Evolutionary conservation across 2,329 filamentous ascomycete genomes (phyloP).

Genomic region (Fusarium floridanum): DNA sequence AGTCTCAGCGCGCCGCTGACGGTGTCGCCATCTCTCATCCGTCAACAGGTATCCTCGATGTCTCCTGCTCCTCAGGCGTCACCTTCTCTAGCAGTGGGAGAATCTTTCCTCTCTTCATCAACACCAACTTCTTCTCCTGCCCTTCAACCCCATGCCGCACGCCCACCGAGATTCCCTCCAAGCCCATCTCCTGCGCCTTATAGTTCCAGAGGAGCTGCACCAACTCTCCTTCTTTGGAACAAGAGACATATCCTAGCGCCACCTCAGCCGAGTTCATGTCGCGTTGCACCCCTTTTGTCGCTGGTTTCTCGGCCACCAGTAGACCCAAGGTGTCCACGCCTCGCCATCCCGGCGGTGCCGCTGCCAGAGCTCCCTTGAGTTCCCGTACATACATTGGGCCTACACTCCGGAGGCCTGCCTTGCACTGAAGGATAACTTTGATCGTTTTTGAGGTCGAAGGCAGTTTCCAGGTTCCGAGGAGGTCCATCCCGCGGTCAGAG

Average conservation of each 20-base stretch:
- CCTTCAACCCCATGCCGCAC: slow-evolving; percentile 55
- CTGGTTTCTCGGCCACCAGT: slow-evolving; percentile 75
- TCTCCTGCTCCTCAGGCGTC: slow-evolving; percentile 1
- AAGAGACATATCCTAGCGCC: slow-evolving; percentile 79
- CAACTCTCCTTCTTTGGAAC: slow-evolving; percentile 68
- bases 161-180: slow-evolving; percentile 70
- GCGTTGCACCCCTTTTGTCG: slow-evolving; percentile 83
- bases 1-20: background rate
- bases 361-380: slow-evolving; percentile 81
- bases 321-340: slow-evolving; percentile 75
- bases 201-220: slow-evolving; percentile 81
- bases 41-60: slow-evolving; percentile 3
- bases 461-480: slow-evolving; percentile 77
- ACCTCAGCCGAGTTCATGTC: slow-evolving; percentile 71
- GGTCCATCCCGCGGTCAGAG: slow-evolving; percentile 79
- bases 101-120: slow-evolving; percentile 65
- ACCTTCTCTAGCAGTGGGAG: slow-evolving; percentile 44
- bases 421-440: slow-evolving; percentile 75
- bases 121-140: slow-evolving; percentile 57
- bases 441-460: slow-evolving; percentile 55
- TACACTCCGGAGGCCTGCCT: slow-evolving; percentile 65
- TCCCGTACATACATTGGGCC: slow-evolving; percentile 77
- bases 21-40: background rate
- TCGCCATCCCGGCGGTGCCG: slow-evolving; percentile 80
- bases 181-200: slow-evolving; percentile 70